Evolutionary conservation across 1,284 basidiomycete species (phyloP), one percentile per base, ranked within the genome.

Genomic region (Tilletia indica): DNA sequence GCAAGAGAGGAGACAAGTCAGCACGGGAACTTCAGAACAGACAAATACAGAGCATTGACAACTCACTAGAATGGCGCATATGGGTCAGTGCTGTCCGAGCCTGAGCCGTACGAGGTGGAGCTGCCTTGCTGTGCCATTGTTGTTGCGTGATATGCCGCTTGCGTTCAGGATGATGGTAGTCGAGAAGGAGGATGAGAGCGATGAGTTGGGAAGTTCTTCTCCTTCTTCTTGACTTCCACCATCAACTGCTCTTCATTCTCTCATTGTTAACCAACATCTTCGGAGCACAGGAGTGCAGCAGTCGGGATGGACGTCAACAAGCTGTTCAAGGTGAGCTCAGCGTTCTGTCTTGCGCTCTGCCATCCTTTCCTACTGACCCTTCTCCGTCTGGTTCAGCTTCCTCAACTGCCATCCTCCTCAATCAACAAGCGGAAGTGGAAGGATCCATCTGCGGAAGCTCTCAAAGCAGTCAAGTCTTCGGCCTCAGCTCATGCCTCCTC

Each of bases 41-140:
- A 58, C 34, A 58, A 58, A 12, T 31, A 31, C 25, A 31, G 56
- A 31, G 56, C 56, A 31, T 11, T 58, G 56, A 58, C 16, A n/a
- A 75, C 74, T 74, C 56, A 75, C 74, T 84, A 84, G 73, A 80
- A 84, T 2, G 80, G 78, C 25, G 81, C 79, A 54, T 84, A 84
- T 3, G 80, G 79, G 68, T 84, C 82, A 64, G 42, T 45, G 42
- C 42, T 45, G 42, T 45, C 42, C 9, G 42, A 45, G 42, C 42
- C 42, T 45, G 42, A 8, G 42, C 58, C 58, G 58, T 38, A 19
- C 21, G 58, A 19, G n/a, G 31, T 36, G 31, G 31, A 38, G 14
- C 19, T n/a, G 8, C 61, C 61, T 64, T 64, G 61, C 34, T 64
- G 61, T n/a, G 61, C 34, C 61, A 64, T 64, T 8, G 61, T 36